Evolutionary conservation across 495 filamentous ascomycete genomes (phyloP).

Genomic region (Echria macrotheca): DNA sequence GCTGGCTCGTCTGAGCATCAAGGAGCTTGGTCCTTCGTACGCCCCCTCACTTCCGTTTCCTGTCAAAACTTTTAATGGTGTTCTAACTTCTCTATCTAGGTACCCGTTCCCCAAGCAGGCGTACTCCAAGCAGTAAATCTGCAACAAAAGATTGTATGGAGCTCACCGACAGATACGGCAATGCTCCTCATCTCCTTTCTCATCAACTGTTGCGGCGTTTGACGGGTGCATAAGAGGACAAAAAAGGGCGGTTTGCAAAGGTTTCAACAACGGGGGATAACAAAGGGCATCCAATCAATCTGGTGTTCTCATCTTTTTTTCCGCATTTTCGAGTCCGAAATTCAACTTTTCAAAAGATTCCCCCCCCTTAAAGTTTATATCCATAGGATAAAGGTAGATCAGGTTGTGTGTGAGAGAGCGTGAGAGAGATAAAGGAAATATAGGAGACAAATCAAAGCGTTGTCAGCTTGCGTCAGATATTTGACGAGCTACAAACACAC

Average conservation of each 20-base stretch:
- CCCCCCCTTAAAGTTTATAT: conserved; percentile 12
- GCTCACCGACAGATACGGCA: too few species aligned
- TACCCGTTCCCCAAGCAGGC: conserved; percentile 80
- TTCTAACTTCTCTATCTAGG: conserved; percentile 36
- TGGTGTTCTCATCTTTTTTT: conserved; percentile 3
- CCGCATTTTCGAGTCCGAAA: conserved; percentile 16
- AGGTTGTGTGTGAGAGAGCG: conserved; percentile 3
- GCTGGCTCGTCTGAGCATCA: conserved; percentile 86
- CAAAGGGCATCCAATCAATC: conserved; percentile 3
- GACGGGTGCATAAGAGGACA: conserved; percentile 13
- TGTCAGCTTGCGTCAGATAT: too few species aligned
- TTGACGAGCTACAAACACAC: too few species aligned
- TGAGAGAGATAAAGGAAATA: neutral
- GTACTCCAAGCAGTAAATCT: conserved; percentile 44
- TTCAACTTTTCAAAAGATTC: conserved; percentile 28
- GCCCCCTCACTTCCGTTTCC: conserved; percentile 31
- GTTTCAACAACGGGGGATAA: conserved; percentile 30
- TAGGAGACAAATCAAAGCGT: neutral
- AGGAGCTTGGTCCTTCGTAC: conserved; percentile 94
- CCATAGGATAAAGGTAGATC: neutral
- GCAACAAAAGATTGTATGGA: too few species aligned
- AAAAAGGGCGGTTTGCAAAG: conserved; percentile 19
- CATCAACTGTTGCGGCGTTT: conserved; percentile 27
- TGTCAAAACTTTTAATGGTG: neutral
- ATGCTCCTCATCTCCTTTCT: too few species aligned